Conservation (phyloP, 1,284 basidiomycete species). For the Pisolithus thermaeus region DNA sequence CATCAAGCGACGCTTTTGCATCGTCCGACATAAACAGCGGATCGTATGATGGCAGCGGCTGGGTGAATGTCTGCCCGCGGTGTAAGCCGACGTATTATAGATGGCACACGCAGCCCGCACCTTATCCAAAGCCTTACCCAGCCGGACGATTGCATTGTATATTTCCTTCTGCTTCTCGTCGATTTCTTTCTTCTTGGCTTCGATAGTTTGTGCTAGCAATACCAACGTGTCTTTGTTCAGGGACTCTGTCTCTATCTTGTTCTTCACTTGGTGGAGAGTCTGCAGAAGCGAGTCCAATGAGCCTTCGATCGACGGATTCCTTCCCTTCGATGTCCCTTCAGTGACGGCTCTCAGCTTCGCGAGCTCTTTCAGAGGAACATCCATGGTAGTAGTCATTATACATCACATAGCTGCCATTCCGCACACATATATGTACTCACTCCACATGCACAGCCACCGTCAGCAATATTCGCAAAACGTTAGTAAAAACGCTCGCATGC, state of each 20-base stretch:
- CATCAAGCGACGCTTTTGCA: conserved; percentile 62
- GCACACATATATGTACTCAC: not conserved
- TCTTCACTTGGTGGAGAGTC: conserved; percentile 54
- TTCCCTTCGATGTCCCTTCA: conserved; percentile 42
- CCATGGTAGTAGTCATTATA: conserved; percentile 42
- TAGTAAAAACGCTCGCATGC: conserved; percentile 36
- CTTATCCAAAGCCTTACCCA: conserved; percentile 88
- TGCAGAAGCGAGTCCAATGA: conserved; percentile 68
- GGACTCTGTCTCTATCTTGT: conserved; percentile 47
- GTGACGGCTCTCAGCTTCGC: conserved; percentile 64
- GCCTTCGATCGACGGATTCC: conserved; percentile 51
- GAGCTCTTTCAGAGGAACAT: conserved; percentile 67
- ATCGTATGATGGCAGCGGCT: conserved; percentile 58
- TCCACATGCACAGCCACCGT: not conserved
- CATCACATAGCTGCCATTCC: not conserved
- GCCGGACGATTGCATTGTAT: conserved; percentile 66
- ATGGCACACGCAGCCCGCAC: conserved; percentile 34
- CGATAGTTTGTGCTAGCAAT: conserved; percentile 54
- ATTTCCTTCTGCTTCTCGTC: conserved; percentile 87
- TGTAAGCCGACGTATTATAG: not conserved
- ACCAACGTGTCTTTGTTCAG: conserved; percentile 49
- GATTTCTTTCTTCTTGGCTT: conserved; percentile 74
- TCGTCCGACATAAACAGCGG: conserved; percentile 61
- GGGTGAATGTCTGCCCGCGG: conserved; percentile 58
- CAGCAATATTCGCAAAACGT: not conserved